These are phyloP conservation scores for Colletotrichum simmondsii DNA, from an alignment of 2,329 filamentous ascomycete species.

Conservation along the genomic window DNA sequence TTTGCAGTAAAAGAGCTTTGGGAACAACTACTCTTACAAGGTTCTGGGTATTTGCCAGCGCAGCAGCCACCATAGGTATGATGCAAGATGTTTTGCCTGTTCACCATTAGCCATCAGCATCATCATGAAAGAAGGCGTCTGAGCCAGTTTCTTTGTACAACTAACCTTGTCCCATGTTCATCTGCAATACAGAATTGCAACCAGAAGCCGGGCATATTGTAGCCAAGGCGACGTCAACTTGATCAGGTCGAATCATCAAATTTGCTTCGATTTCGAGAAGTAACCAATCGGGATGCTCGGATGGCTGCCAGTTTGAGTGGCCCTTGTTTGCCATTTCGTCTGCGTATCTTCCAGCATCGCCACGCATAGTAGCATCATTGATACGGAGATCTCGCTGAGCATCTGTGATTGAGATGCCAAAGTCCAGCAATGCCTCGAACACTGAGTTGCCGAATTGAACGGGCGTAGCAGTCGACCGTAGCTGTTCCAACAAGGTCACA, in stretches of 20 bases:
- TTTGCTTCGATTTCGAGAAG: conserved; percentile 75
- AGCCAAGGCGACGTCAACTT: conserved; percentile 70
- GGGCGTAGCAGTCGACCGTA: conserved; percentile 47
- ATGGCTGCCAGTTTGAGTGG: conserved; percentile 68
- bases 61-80: conserved; percentile 60
- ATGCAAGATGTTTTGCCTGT: conserved; percentile 68
- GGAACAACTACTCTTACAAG: conserved; percentile 67
- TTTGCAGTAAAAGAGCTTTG: conserved; percentile 66
- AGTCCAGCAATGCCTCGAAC: conserved; percentile 52
- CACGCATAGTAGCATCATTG: conserved; percentile 40
- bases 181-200: conserved; percentile 69
- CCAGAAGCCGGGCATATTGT: conserved; percentile 65
- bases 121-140: no score
- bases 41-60: conserved; percentile 55
- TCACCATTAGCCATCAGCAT: conserved; percentile 11
- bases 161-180: conserved; percentile 73
- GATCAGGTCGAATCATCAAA: conserved; percentile 69
- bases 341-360: conserved; percentile 40
- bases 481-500: conserved; percentile 56
- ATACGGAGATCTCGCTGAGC: conserved; percentile 59
- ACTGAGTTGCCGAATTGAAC: conserved; percentile 45
- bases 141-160: not conserved
- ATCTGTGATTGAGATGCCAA: conserved; percentile 54
- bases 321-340: conserved; percentile 60
- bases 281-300: conserved; percentile 69